Base-by-base conservation (phyloP, 805 yeast species). In the Scheffersomyces spartinae region DNA sequence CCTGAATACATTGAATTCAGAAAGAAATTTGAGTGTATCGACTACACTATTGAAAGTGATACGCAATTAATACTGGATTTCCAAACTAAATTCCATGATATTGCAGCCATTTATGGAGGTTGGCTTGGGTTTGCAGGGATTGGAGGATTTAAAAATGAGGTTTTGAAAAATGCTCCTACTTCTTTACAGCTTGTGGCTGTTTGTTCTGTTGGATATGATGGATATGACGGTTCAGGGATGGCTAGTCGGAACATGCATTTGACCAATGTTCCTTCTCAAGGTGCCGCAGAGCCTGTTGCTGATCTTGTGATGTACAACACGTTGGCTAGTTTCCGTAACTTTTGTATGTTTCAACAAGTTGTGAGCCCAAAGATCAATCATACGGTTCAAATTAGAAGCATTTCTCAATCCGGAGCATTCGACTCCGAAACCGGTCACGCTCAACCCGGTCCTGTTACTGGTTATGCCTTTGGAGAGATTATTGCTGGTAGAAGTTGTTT, bases 201-300 rank as follows among this genome's bases (percentile, higher is more conserved):
- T 18, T 68, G 76, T 31, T 64, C 78, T 3, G 74, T 74, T 9
- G 82, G 82, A 0, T 55, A 52, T 37, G 76, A 73, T 32, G 57
- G 56, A 10, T 61, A 64, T 30, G 73, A 72, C 38, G 49, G 60
- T 0, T 48, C 39, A 0, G 50, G 47, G 1, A 45, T 74, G 50
- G 41, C 47, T 5, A 37, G 45, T 7, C 45, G 49, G 21, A 65
- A 64, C 9, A 68, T 81, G 15, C 40, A 52, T 6, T 55, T 81
- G 32, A 69, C 80, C 32, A 76, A 81, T 41, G 74, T 73, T 13
- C 64, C 67, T 1, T 43, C 61, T 13, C 42, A 28, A 68, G 81
- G 44, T 52, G 72, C 78, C 0, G 70, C 80, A 1, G 69, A 61
- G 20, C 76, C 79, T 9, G 93, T 81, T 15, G 80, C 86, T 3